Conservation (phyloP, 208 protist species). For the Leishmania guyanensis region DNA sequence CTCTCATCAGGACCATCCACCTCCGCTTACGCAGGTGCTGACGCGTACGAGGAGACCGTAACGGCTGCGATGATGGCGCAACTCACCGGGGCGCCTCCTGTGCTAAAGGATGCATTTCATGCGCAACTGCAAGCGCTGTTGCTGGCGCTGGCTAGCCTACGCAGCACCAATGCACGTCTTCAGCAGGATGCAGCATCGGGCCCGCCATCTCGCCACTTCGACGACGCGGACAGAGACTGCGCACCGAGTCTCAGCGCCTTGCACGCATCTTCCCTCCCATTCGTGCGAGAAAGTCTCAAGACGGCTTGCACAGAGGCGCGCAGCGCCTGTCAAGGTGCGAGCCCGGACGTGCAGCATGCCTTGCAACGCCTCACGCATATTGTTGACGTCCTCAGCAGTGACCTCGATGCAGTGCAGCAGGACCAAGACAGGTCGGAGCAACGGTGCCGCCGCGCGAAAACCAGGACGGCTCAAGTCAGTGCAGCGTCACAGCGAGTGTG, state of each 20-base stretch:
- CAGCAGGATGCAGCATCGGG: not conserved
- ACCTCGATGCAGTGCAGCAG: not conserved
- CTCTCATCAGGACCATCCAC: not conserved
- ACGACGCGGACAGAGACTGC: not conserved
- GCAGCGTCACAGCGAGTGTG: not conserved
- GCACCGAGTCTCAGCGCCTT: not conserved
- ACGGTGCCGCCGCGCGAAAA: conserved; percentile 3
- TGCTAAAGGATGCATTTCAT: conserved; percentile 13
- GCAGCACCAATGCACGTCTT: conserved; percentile 20
- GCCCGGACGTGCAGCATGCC: not conserved
- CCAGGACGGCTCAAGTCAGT: not conserved
- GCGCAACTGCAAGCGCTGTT: conserved; percentile 25
- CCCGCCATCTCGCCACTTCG: not conserved
- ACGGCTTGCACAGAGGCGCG: conserved; percentile 13
- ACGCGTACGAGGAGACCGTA: conserved; percentile 17
- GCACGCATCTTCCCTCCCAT: not conserved
- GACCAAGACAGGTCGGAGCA: conserved; percentile 12
- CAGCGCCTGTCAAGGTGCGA: not conserved
- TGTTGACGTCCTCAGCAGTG: not conserved
- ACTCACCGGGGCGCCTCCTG: conserved; percentile 5
- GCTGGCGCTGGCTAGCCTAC: conserved; percentile 14
- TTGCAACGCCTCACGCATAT: not conserved
- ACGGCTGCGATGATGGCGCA: conserved; percentile 26
- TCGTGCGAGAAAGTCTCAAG: not conserved
- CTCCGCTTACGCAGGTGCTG: not conserved